These are phyloP conservation scores for Climacium dendroides DNA, from an alignment of 225 moss, liverwort and hornwort genomes.

Conservation along the genomic window DNA sequence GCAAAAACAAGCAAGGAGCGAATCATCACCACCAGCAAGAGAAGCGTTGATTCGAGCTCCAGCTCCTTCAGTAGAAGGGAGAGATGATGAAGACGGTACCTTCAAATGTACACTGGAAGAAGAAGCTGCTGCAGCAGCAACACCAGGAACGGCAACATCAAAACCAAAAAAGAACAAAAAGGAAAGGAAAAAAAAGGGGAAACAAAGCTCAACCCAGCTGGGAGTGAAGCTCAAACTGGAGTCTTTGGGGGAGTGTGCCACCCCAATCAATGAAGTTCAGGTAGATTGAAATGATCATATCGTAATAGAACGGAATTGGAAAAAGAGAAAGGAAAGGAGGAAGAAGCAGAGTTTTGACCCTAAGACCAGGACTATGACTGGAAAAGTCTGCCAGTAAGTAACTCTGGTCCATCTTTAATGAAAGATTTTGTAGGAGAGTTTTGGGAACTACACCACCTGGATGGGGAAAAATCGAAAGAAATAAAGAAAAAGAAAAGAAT, in stretches of 20 bases:
- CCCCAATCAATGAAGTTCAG: background rate
- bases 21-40: background rate
- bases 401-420: too few relatives aligned
- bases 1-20: background rate
- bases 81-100: background rate
- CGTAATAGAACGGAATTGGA: background rate
- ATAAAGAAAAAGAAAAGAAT: fast-evolving
- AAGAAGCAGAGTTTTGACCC: background rate
- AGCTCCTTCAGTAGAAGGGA: background rate
- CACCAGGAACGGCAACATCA: background rate
- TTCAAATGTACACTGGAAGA: background rate
- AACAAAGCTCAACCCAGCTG: background rate
- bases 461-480: too few relatives aligned
- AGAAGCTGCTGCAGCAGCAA: background rate
- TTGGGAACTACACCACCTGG: background rate
- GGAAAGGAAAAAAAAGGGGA: too few relatives aligned
- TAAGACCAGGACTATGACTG: background rate
- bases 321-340: background rate
- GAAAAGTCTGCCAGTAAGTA: background rate
- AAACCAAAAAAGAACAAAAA: background rate
- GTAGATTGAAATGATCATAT: background rate
- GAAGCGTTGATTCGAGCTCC: background rate
- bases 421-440: background rate
- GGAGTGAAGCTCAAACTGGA: background rate
- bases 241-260: background rate